Evolutionary conservation across 1,284 basidiomycete genomes (phyloP).

Genomic region (Coniophora puteana): DNA sequence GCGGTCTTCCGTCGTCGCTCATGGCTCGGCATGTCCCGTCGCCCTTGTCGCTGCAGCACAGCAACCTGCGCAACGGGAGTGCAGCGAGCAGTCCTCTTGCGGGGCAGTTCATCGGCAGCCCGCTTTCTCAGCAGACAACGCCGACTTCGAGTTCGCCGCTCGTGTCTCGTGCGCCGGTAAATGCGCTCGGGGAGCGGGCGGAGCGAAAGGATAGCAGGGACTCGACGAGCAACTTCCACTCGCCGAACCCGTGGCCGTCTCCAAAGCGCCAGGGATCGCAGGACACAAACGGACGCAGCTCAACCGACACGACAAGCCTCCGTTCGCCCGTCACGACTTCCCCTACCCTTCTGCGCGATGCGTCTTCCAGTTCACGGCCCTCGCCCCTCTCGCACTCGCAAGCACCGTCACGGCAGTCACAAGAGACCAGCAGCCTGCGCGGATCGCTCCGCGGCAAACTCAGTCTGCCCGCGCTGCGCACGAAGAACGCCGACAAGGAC

Average conservation of each 20-base stretch:
- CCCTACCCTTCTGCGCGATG: slow-evolving; percentile 16
- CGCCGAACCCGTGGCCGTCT: slow-evolving; percentile 11
- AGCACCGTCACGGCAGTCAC: too few species aligned
- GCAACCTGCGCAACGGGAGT: slow-evolving; percentile 4
- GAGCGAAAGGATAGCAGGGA: too few species aligned
- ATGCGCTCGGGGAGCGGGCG: too few species aligned
- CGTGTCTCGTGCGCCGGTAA: neutral
- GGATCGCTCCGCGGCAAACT: slow-evolving; percentile 24
- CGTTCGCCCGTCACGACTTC: slow-evolving; percentile 19
- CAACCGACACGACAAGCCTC: slow-evolving; percentile 17
- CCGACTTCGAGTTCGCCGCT: slow-evolving; percentile 4
- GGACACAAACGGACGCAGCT: slow-evolving; percentile 14
- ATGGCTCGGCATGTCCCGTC: slow-evolving; percentile 16
- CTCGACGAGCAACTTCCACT: neutral
- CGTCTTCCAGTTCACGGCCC: slow-evolving; percentile 15
- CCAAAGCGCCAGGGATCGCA: slow-evolving; percentile 12
- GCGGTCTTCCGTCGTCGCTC: slow-evolving; percentile 18
- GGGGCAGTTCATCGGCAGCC: slow-evolving; percentile 11
- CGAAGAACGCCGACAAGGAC: slow-evolving; percentile 18
- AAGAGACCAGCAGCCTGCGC: too few species aligned
- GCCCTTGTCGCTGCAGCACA: slow-evolving; percentile 14
- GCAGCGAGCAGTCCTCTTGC: slow-evolving; percentile 6
- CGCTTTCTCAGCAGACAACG: slow-evolving; percentile 14
- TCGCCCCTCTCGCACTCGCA: slow-evolving; percentile 23
- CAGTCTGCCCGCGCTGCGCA: slow-evolving; percentile 25